A percentile compares a stretch with the other conserved stretches of the same genome.
phyloP scores from a whole-genome alignment of 2,329 filamentous ascomycete species.

The Mycosphaerelloides madeirae region DNA sequence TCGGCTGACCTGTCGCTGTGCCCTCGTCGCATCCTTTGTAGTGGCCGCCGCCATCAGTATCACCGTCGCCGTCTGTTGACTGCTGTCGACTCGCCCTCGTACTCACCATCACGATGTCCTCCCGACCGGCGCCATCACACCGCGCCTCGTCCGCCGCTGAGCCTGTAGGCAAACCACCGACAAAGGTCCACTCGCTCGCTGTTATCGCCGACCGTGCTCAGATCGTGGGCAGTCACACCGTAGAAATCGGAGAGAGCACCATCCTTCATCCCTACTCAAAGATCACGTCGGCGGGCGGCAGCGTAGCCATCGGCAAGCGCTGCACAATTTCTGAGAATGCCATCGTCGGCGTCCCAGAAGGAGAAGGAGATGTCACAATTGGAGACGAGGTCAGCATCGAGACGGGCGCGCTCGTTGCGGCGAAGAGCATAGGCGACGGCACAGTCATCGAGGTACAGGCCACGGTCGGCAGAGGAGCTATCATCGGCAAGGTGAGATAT shows the following conservation, averaged over 20 bases:
- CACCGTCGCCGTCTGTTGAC: too few relatives aligned
- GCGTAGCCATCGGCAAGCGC: constrained; percentile 41
- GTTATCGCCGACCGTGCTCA: constrained; percentile 47
- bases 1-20: too few relatives aligned
- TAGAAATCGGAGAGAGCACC: constrained; percentile 71
- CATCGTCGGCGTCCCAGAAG: constrained; percentile 31
- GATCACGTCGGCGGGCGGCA: constrained; percentile 39
- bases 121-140: constrained; percentile 11
- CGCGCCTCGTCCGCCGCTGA: constrained; percentile 9
- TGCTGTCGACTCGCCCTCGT: background rate
- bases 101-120: constrained; percentile 12
- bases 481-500: constrained; percentile 40
- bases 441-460: constrained; percentile 29
- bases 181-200: constrained; percentile 43
- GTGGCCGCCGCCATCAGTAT: too few relatives aligned
- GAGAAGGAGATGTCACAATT: constrained; percentile 34
- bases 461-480: constrained; percentile 34
- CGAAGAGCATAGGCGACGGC: constrained; percentile 27
- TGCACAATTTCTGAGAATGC: constrained; percentile 73
- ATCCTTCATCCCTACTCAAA: constrained; percentile 80
- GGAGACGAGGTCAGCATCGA: constrained; percentile 43
- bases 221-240: constrained; percentile 66
- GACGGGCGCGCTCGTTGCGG: constrained; percentile 39
- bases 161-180: constrained; percentile 29
- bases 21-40: too few relatives aligned